Evolutionary conservation across 805 yeast genomes (phyloP), one percentile per base, ranked within the genome.

Genomic region (Kuraishia ogatae): DNA sequence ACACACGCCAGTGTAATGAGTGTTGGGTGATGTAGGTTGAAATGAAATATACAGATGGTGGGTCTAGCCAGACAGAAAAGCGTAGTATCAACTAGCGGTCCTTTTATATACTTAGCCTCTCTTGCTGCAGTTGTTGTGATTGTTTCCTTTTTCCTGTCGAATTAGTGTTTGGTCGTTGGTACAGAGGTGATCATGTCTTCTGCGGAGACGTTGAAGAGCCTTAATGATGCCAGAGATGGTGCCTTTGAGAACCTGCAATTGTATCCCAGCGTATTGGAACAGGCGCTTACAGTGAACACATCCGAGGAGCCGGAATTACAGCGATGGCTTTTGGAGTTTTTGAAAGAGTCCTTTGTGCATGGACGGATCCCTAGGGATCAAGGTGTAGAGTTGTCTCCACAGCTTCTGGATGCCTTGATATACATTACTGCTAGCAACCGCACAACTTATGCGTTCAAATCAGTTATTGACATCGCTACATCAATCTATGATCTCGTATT

Each of bases 401-500:
- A 50, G 24, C 22, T 39, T 23, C 47, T 54, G 39, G 53, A 48
- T 28, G 29, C 53, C 15, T 35, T 54, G 48, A 15, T 48, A 7
- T 35, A 46, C 26, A 22, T 23, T 19, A 23, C 39, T 21, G 48
- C 23, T 26, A 22, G 26, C 47, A 48, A 29, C 11, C 22, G 26
- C n/a, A 48, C 21, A 15, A 48, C 24, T 2, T 29, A 23, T 23
- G 26, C 39, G 20, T 53, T 53, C 48, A 48, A 26, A n/a, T 24
- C 29, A n/a, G 29, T 29, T n/a, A 23, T 54, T n/a, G 51, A 54
- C 43, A 26, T 51, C n/a, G 20, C 54, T 21, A 47, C 53, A 17
- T 23, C 35, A 20, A 70, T 73, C 8, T 80, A 74, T 63, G 73
- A 70, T 50, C 64, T 79, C 26, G 74, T 78, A 5, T 80, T 80